Evolutionary conservation across 129 eudicot species (phyloP), one percentile per base, ranked within the genome.

Genomic region (Artemisia argyi): DNA sequence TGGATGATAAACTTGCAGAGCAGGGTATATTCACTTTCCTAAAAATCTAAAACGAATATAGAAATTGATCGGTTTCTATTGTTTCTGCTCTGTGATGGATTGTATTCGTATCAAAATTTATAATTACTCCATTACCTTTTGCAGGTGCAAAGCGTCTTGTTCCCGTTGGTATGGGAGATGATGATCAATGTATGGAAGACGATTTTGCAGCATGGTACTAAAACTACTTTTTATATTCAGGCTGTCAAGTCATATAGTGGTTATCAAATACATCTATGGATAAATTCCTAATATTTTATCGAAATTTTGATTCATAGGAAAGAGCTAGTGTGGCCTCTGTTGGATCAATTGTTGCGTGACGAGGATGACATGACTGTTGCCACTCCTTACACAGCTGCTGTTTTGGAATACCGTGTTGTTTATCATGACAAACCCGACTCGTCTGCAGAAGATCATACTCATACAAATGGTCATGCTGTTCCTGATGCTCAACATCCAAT

Each of bases 401-500:
- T 91, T 72, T 71, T 72, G 60, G 97, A 92, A 82, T 92, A 92
- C 78, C 94, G 96, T n/a, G 95, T 89, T 68, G 77, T 77, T 18
- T 75, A 59, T 79, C 91, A 86, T 79, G 91, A 92, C 47, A 71
- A 61, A 61, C 24, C 66, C 0, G 84, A 86, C 39, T 64, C 78
- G 15, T 69, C 73, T 28, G 11, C 52, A 16, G 59, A 71, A 68
- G 83, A 75, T 56, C 81, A 74, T 44, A 78, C 68, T 71, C 83
- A 73, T 12, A 74, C 90, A 66, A 88, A 86, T 75, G 91, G 91
- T 46, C 88, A 86, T 73, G 58, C 83, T 59, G 76, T 82, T n/a
- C 77, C 73, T 83, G 98, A 93, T 80, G 85, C 98, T 71, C 98
- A 93, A 58, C 97, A 93, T 71, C 98, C 98, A n/a, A 78, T 82